Conservation (phyloP, 2,329 filamentous ascomycete species). For the Arthrobotrys iridis region DNA sequence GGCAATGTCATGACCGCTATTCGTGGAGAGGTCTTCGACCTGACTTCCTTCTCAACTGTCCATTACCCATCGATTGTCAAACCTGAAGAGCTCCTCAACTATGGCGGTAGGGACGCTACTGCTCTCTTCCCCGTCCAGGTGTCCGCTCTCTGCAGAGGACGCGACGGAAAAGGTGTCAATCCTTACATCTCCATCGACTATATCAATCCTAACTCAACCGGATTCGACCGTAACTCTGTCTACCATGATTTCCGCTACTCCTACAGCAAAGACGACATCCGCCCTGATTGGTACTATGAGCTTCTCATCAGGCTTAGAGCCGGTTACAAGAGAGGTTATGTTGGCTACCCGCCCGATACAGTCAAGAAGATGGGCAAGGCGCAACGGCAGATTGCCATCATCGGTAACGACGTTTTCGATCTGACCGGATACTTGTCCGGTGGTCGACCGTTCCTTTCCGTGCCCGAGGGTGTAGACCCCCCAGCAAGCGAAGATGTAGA, state of each 20-base stretch:
- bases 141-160: constrained; percentile 85
- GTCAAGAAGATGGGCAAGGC: constrained; percentile 74
- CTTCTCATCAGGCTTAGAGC: constrained; percentile 80
- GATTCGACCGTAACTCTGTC: constrained; percentile 76
- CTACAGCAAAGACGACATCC: constrained; percentile 74
- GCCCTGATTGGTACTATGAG: constrained; percentile 92
- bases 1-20: constrained; percentile 79
- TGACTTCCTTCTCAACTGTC: constrained; percentile 74
- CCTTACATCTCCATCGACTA: constrained; percentile 85
- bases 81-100: constrained; percentile 74
- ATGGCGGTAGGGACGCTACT: constrained; percentile 88
- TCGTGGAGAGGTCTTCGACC: constrained; percentile 87
- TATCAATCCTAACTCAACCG: constrained; percentile 75
- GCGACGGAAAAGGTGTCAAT: constrained; percentile 71
- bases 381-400: constrained; percentile 76
- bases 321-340: constrained; percentile 83
- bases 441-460: constrained; percentile 69
- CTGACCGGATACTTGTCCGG: constrained; percentile 83
- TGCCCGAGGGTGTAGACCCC: constrained; percentile 66
- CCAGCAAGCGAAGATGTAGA: constrained; percentile 59
- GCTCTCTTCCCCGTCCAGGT: constrained; percentile 93
- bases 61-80: constrained; percentile 80
- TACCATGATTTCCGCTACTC: constrained; percentile 95
- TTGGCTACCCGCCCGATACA: constrained; percentile 84
- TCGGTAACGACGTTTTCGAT: constrained; percentile 85